Evolutionary conservation across 108 stramenopile genomes (phyloP).

Genomic region (Chaetoceros muelleri): DNA sequence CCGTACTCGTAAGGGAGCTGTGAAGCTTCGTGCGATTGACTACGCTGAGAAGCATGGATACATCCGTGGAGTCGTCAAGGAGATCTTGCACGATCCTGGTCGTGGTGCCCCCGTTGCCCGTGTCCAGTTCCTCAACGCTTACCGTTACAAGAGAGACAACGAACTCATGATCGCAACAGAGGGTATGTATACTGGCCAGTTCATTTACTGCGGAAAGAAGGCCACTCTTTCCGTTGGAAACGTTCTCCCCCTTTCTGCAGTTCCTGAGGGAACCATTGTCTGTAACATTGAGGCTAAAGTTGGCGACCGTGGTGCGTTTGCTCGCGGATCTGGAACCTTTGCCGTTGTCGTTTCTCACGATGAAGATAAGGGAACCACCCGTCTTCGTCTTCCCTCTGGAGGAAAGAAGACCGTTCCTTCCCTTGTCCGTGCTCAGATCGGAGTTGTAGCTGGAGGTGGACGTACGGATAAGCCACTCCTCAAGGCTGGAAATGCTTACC

Average conservation of each 20-base stretch:
- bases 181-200: slow-evolving; percentile 99
- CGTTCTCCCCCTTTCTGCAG: slow-evolving; percentile 83
- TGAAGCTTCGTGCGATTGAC: slow-evolving; percentile 93
- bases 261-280: slow-evolving; percentile 99
- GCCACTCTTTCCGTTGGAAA: slow-evolving; percentile 93
- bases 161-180: slow-evolving; percentile 95
- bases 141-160: slow-evolving; percentile 92
- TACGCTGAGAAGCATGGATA: slow-evolving; percentile 97
- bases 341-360: slow-evolving; percentile 98
- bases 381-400: slow-evolving; percentile 96
- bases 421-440: slow-evolving; percentile 93
- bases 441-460: slow-evolving; percentile 98
- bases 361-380: slow-evolving; percentile 97
- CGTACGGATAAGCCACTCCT: slow-evolving; percentile 99
- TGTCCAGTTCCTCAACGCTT: slow-evolving; percentile 97
- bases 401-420: slow-evolving; percentile 96
- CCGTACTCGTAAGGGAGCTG: slow-evolving; percentile 95
- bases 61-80: slow-evolving; percentile 97
- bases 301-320: slow-evolving; percentile 97
- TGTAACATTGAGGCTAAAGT: slow-evolving; percentile 94
- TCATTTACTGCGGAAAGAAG: slow-evolving; percentile 99
- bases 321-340: slow-evolving; percentile 94
- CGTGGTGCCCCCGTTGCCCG: slow-evolving; percentile 97
- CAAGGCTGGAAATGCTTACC: slow-evolving; percentile 99
- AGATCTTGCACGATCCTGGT: slow-evolving; percentile 98